Evolutionary conservation across 2,329 filamentous ascomycete genomes (phyloP).

Genomic region (Orbilia quercus): DNA sequence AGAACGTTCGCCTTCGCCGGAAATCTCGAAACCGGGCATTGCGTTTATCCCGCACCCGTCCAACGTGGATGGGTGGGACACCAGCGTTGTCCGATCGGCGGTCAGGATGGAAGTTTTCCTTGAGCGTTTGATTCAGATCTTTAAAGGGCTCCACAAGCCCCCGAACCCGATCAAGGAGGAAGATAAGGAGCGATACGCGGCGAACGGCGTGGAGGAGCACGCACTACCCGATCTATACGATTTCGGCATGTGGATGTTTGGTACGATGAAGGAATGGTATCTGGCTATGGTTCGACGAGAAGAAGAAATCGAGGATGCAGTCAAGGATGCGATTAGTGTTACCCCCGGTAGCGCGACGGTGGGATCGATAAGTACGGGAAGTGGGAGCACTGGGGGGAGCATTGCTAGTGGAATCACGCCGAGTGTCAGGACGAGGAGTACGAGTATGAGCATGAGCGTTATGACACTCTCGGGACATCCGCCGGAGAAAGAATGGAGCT

Average conservation of each 20-base stretch:
- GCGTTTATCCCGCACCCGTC: slow-evolving; percentile 28
- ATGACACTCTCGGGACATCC: slow-evolving; percentile 12
- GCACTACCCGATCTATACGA: slow-evolving; percentile 41
- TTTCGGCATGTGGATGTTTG: slow-evolving; percentile 54
- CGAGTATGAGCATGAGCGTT: slow-evolving; percentile 38
- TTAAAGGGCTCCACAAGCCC: slow-evolving; percentile 30
- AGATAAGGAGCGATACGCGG: slow-evolving; percentile 42
- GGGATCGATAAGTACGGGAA: not conserved
- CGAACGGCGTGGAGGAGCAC: slow-evolving; percentile 45
- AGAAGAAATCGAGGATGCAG: slow-evolving; percentile 49
- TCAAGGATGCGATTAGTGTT: slow-evolving; percentile 40
- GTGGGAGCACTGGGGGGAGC: slow-evolving; percentile 28
- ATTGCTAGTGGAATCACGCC: slow-evolving; percentile 6
- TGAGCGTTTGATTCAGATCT: slow-evolving; percentile 28
- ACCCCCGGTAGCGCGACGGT: slow-evolving; percentile 17
- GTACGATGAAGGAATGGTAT: slow-evolving; percentile 55
- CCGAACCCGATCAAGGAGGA: slow-evolving; percentile 22
- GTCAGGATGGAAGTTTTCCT: slow-evolving; percentile 51
- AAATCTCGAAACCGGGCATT: slow-evolving; percentile 16
- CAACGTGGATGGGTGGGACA: slow-evolving; percentile 51
- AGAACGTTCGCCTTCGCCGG: slow-evolving; percentile 29
- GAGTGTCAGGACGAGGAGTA: slow-evolving; percentile 40
- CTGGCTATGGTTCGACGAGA: slow-evolving; percentile 49
- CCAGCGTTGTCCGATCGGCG: slow-evolving; percentile 38
- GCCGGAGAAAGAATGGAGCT: slow-evolving; percentile 7